Percentiles rank a stretch among this genome's conserved stretches.
phyloP scores from a whole-genome alignment of 108 stramenopile genomes.

The Cyclotella sp. region DNA sequence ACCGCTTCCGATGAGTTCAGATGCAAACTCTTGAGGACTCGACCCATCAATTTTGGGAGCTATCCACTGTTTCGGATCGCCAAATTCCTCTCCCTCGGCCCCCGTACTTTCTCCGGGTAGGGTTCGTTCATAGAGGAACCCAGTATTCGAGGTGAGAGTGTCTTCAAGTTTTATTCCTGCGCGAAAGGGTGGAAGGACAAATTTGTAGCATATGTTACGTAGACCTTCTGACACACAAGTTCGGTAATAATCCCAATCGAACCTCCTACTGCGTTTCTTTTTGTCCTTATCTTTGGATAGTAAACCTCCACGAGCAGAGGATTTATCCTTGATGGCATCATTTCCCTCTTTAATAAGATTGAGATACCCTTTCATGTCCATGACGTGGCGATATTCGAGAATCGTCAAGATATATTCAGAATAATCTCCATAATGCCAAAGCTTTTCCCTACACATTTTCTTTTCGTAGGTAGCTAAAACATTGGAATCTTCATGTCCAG shows the following conservation, averaged over 20 bases:
- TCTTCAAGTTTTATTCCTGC: slow-evolving; percentile 87
- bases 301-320: slow-evolving; percentile 22
- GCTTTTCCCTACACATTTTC: slow-evolving; percentile 70
- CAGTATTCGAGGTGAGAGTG: slow-evolving; percentile 43
- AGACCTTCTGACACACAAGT: slow-evolving; percentile 84
- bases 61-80: slow-evolving; percentile 75
- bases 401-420: slow-evolving; percentile 61
- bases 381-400: slow-evolving; percentile 69
- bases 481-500: slow-evolving; percentile 48
- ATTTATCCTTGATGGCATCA: slow-evolving; percentile 76
- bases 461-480: slow-evolving; percentile 25
- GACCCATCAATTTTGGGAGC: slow-evolving; percentile 62
- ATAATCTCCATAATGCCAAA: slow-evolving; percentile 79
- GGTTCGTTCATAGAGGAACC: slow-evolving; percentile 70
- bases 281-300: slow-evolving; percentile 40
- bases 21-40: slow-evolving; percentile 71
- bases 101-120: slow-evolving; percentile 72
- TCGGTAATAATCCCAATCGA: slow-evolving; percentile 86
- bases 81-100: slow-evolving; percentile 37
- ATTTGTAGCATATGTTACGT: slow-evolving; percentile 77
- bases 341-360: slow-evolving; percentile 86
- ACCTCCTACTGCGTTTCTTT: slow-evolving; percentile 76
- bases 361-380: slow-evolving; percentile 81
- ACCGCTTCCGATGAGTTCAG: slow-evolving; percentile 81
- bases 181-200: slow-evolving; percentile 76